Evolutionary conservation across 306 rosid species (phyloP), one percentile per base, ranked within the genome.

Genomic region (Trifolium subterraneum): DNA sequence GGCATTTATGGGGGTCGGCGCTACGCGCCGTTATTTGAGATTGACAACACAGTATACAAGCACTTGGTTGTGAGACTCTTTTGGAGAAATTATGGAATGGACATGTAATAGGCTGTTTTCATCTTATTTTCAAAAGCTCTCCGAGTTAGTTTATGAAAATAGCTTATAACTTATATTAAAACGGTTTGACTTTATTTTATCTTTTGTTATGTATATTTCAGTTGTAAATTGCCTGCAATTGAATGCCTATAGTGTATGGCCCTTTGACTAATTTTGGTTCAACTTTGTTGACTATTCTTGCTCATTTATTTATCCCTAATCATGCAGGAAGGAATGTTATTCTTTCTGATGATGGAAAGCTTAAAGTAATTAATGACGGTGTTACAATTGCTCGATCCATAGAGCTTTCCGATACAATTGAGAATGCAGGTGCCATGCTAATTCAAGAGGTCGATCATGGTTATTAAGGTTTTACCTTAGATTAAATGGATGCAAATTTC

Each of bases 381-480:
- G 95, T 88, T 76, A 94, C 98, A 48, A 92, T 94, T 84, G 98
- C 90, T 78, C 89, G 79, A 70, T 88, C 98, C 52, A 88, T 94
- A 79, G 92, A 92, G 87, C 97, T 94, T 67, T 58, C 93, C 2
- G 96, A 94, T 83, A 76, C 96, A 73, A 80, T 85, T 78, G 98
- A 92, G 88, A 92, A 94, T 77, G 97, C 92, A 22, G 98, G 98
- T 84, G 98, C 91, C 64, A 81, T 88, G 90, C 90, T 92, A 83
- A 91, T 94, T 82, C 96, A 88, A 92, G 98, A 94, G 98, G 98
- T 94, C 76, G 83, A 84, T 78, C 87, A 82, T 81, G 88, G 77
- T 87, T 82, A 84, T 83, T 88, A 74, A 74, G 82, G 74, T 82
- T 74, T 70, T 56, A 36, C 73, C 8, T 36, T 12, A 6, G 70